These are phyloP conservation scores for Sugiyamaella lignohabitans DNA, from an alignment of 805 yeast species.

Conservation along the genomic window DNA sequence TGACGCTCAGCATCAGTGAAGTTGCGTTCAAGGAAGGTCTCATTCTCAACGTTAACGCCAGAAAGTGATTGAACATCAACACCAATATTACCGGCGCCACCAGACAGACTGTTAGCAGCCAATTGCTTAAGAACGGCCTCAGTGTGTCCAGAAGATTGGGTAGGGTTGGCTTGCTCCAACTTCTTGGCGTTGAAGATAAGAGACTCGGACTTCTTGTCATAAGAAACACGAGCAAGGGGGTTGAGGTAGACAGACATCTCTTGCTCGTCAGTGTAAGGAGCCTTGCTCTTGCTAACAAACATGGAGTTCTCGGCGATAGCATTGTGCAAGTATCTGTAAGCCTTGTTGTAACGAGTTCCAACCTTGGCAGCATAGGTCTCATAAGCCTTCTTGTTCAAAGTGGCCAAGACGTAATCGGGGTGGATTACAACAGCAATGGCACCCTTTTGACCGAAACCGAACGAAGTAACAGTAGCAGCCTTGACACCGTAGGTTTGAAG, in stretches of 20 bases:
- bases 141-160: conserved; percentile 46
- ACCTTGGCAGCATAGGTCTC: conserved; percentile 67
- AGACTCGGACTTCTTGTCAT: conserved; percentile 32
- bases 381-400: conserved; percentile 66
- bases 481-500: conserved; percentile 94
- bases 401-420: conserved; percentile 88
- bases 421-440: conserved; percentile 89
- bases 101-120: conserved; percentile 40
- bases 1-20: conserved; percentile 74
- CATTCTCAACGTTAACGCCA: conserved; percentile 78
- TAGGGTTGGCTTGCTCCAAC: conserved; percentile 34
- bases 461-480: conserved; percentile 94
- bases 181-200: conserved; percentile 29
- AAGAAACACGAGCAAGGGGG: conserved; percentile 77
- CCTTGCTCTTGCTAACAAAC: conserved; percentile 86
- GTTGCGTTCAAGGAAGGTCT: conserved; percentile 86
- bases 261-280: conserved; percentile 86
- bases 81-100: conserved; percentile 68
- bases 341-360: conserved; percentile 71
- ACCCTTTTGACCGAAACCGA: conserved; percentile 99
- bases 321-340: conserved; percentile 93
- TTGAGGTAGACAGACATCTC: conserved; percentile 91
- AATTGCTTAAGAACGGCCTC: conserved; percentile 54
- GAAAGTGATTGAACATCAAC: conserved; percentile 91
- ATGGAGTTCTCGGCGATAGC: conserved; percentile 85